Conservation (phyloP, 176 grass and related monocot genomes). For the Chrysopogon serrulatus region DNA sequence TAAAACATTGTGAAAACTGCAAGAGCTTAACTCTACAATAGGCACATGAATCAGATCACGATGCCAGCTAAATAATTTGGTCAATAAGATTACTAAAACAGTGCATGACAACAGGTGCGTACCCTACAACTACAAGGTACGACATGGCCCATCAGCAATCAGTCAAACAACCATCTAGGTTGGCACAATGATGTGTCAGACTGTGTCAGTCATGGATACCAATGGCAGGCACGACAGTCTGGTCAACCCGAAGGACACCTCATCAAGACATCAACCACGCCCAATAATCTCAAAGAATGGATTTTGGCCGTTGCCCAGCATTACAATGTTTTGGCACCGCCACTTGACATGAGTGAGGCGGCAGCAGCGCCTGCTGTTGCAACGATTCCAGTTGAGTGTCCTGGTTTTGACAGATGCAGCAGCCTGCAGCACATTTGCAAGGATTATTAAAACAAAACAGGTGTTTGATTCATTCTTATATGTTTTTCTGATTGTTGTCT, state of each 20-base stretch:
- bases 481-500: not conserved
- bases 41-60: not conserved
- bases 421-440: constrained; percentile 47
- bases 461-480: not conserved
- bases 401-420: constrained; percentile 84
- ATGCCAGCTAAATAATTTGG: not conserved
- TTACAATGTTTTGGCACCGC: constrained; percentile 57
- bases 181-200: not conserved
- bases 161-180: not conserved
- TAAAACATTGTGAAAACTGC: not conserved
- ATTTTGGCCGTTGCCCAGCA: not conserved
- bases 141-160: not conserved
- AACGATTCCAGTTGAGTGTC: constrained; percentile 72
- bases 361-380: constrained; percentile 71
- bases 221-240: not conserved
- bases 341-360: constrained; percentile 75
- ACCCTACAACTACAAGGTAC: not conserved
- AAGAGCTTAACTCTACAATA: not conserved
- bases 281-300: not conserved
- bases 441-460: not conserved
- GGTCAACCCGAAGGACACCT: not conserved
- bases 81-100: not conserved
- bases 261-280: not conserved
- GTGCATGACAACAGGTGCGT: not conserved
- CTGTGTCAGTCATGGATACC: not conserved